A percentile compares a stretch with the other conserved stretches of the same genome.
Conservation (phyloP, 192 early-diverging fungal genomes). For the Mortierella claussenii region DNA sequence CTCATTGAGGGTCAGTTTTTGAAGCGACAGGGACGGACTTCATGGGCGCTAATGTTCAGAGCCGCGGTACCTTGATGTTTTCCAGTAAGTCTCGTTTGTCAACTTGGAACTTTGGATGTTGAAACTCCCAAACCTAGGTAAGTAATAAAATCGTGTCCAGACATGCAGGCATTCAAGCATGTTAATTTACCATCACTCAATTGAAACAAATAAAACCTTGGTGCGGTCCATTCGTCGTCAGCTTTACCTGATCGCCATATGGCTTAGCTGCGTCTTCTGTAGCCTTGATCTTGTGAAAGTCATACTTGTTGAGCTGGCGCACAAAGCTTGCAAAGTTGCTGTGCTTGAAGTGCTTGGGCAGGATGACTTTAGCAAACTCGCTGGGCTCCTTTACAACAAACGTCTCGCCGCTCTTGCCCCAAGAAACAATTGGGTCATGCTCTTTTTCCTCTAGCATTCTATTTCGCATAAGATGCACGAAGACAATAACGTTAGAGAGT, state of each 20-base stretch:
- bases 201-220: background rate
- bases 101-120: constrained; percentile 73
- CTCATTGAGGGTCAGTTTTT: too few relatives aligned
- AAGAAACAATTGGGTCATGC: constrained; percentile 65
- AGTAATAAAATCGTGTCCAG: too few relatives aligned
- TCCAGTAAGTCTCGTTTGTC: constrained; percentile 66
- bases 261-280: constrained; percentile 55
- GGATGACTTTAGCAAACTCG: constrained; percentile 72
- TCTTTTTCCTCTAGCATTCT: constrained; percentile 78
- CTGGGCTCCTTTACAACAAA: constrained; percentile 80
- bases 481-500: constrained; percentile 1
- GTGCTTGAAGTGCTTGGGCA: constrained; percentile 80
- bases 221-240: background rate
- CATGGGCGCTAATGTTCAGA: too few relatives aligned
- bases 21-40: too few relatives aligned
- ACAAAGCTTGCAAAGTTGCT: constrained; percentile 77
- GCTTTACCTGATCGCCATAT: constrained; percentile 66
- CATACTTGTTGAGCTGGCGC: constrained; percentile 84
- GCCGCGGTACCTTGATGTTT: constrained; percentile 64
- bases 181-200: background rate
- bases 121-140: constrained; percentile 71
- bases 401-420: constrained; percentile 70
- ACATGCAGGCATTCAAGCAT: too few relatives aligned
- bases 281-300: constrained; percentile 79
- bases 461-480: constrained; percentile 6